Evolutionary conservation across 345 rosid species (phyloP), one percentile per base, ranked within the genome.

Genomic region (Atalantia buxifolia): DNA sequence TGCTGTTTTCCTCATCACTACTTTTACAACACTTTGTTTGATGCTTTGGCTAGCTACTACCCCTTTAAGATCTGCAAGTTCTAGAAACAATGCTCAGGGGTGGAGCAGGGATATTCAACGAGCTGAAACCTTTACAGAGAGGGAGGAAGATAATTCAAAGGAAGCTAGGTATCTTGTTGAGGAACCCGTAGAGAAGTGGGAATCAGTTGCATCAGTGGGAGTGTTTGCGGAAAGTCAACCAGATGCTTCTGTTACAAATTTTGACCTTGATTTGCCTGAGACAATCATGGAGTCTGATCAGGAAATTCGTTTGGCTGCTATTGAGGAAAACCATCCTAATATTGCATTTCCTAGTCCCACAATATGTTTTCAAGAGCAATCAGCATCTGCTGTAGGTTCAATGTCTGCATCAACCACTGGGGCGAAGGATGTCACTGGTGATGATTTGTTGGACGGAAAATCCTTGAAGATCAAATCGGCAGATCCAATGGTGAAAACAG

Each of bases 31-130:
- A 72, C 85, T 93, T 68, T 87, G 90, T 84, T 70, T 94, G 88
- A 92, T 88, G 92, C 92, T 97, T 36, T 92, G 98, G 99, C 87
- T 97, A 59, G 90, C 87, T 40, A 93, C 95, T 30, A 93, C 94
- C 12, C 98, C 99, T 0, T 82, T 97, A 84, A 97, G 91, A 82
- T 94, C 99, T 69, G 90, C 89, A 6, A 92, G 86, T 80, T 80
- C 86, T 72, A 77, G 75, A 75, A 62, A 79, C 77, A 90, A 91
- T 76, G 82, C 89, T 86, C 91, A 81, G 66, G 81, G 35, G 22
- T 86, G 87, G 94, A 90, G 81, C 79, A 83, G 87, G 90, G 94
- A 93, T 69, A 76, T 64, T 28, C 85, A 80, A 76, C 55, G 82
- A 40, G 75, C 89, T 69, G 86, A 85, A 83, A 30, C 80, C 74